These are phyloP conservation scores for Pisolithus sp. DNA, from an alignment of 768 basidiomycete species.

Conservation along the genomic window DNA sequence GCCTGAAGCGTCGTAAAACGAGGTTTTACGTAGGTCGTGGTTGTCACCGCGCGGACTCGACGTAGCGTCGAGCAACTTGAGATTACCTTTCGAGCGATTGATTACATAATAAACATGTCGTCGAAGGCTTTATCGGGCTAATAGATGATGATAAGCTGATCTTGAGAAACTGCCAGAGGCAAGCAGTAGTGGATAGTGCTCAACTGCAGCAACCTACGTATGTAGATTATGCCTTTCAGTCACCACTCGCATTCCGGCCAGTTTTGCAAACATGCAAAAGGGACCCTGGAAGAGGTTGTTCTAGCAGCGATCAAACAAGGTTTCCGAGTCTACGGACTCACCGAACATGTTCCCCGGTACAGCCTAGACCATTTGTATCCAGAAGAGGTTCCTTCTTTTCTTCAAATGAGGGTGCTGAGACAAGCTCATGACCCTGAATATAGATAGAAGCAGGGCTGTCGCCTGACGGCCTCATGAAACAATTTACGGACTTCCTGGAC, in stretches of 20 bases:
- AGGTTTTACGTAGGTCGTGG: constrained; percentile 12
- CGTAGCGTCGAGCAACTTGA: neutral
- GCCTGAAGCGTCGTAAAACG: constrained; percentile 3
- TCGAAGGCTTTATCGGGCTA: too few species aligned
- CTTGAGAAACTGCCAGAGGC: too few species aligned
- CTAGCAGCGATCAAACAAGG: constrained; percentile 69
- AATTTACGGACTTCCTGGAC: constrained; percentile 67
- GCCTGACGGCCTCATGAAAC: constrained; percentile 44
- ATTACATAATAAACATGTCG: too few species aligned
- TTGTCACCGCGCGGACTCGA: neutral
- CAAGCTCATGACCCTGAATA: constrained; percentile 10
- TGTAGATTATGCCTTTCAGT: constrained; percentile 50
- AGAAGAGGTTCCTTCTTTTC: constrained; percentile 67
- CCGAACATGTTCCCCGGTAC: constrained; percentile 92
- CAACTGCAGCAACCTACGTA: too few species aligned
- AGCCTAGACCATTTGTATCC: constrained; percentile 79
- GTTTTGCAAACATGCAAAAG: constrained; percentile 86
- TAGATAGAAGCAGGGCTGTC: constrained; percentile 46
- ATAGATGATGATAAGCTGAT: too few species aligned
- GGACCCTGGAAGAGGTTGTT: constrained; percentile 76
- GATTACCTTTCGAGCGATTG: neutral
- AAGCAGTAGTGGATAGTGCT: too few species aligned
- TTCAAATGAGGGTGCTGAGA: constrained; percentile 1
- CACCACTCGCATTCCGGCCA: constrained; percentile 93
- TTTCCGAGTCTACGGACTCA: constrained; percentile 80